Conservation (phyloP, 306 rosid genomes). For the Castanea crenata region DNA sequence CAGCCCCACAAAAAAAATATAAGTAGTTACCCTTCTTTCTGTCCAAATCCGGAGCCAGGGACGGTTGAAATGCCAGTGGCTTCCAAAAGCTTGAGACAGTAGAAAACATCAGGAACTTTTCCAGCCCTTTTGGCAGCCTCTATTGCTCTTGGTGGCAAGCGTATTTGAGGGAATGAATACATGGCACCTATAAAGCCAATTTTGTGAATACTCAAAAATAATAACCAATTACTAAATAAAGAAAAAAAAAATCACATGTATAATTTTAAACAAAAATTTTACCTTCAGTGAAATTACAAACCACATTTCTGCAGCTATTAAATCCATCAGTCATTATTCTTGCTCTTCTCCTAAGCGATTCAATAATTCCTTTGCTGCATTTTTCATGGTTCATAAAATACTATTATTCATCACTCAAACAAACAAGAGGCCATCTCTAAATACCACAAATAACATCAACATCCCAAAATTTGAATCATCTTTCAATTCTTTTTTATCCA, state of each 20-base stretch:
- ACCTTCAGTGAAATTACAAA: conserved; percentile 99
- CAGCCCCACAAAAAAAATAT: neutral
- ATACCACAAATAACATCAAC: neutral
- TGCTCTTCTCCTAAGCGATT: conserved; percentile 93
- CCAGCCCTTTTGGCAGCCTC: conserved; percentile 81
- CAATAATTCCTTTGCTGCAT: conserved; percentile 84
- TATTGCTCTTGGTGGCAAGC: conserved; percentile 80
- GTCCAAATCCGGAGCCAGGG: conserved; percentile 99
- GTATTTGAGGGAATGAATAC: conserved; percentile 98
- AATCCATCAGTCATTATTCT: conserved; percentile 96
- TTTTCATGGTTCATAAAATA: conserved; percentile 16
- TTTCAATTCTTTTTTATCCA: neutral
- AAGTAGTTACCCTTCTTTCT: conserved; percentile 82
- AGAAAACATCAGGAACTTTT: conserved; percentile 90
- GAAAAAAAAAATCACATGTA: neutral
- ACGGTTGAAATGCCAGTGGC: conserved; percentile 99
- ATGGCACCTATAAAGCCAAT: conserved; percentile 76
- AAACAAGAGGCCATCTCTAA: neutral
- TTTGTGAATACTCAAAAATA: conserved; percentile 15
- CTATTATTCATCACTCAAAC: conserved; percentile 14
- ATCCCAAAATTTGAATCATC: neutral
- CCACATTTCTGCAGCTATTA: conserved; percentile 95
- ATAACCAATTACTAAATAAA: neutral
- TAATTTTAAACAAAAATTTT: conserved; percentile 1
- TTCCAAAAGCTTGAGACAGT: conserved; percentile 96